These are phyloP conservation scores for Pyrenula massariospora DNA, from an alignment of 495 filamentous ascomycete species.

Conservation along the genomic window DNA sequence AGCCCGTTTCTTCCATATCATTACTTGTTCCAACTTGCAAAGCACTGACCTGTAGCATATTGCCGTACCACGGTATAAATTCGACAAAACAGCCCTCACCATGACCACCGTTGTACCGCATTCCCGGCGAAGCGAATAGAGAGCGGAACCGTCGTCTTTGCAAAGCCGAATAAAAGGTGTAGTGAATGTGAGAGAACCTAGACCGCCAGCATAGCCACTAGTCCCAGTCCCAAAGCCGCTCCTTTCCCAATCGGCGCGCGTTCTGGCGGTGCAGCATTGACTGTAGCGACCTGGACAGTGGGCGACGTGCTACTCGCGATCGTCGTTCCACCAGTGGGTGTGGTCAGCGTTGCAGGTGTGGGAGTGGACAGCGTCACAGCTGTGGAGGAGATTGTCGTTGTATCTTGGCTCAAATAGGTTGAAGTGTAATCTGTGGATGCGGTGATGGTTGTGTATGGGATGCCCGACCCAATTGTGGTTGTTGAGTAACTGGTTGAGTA, in stretches of 20 bases:
- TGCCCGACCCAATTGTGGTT: no score
- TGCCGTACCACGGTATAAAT: no score
- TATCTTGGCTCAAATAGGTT: neutral
- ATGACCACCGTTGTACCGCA: no score
- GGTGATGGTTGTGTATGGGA: neutral
- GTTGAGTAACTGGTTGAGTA: neutral
- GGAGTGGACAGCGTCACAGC: no score
- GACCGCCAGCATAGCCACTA: neutral
- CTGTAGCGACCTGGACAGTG: neutral
- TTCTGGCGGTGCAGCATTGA: neutral
- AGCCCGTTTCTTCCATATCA: no score
- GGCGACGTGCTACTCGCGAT: neutral
- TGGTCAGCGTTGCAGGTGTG: neutral
- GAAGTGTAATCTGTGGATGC: neutral
- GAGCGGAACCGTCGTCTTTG: no score
- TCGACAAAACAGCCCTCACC: no score
- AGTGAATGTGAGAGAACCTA: no score
- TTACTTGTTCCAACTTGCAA: no score
- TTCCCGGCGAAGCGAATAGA: no score
- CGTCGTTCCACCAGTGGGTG: neutral
- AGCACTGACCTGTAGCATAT: no score
- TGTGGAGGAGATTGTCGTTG: neutral
- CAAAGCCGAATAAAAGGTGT: no score
- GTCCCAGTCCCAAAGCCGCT: neutral
- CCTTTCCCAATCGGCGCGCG: neutral